Evolutionary conservation across 179 eudicot species (phyloP).

Genomic region (Beta macrorhiza): DNA sequence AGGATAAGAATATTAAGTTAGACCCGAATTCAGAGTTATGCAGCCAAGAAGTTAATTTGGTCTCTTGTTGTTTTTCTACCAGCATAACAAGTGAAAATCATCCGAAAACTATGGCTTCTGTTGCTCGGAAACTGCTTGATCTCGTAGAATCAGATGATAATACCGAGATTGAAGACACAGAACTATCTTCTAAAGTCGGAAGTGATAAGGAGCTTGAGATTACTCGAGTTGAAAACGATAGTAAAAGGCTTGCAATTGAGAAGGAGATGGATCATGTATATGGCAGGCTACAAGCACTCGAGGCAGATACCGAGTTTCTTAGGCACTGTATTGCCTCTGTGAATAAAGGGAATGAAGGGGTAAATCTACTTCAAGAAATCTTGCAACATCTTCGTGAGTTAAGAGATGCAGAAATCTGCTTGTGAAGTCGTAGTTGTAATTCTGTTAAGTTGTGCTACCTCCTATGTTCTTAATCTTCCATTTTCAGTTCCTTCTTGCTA

Average conservation of each 20-base stretch:
- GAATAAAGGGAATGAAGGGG: constrained; percentile 37
- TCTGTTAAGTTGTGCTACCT: too few species aligned
- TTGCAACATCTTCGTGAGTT: constrained; percentile 36
- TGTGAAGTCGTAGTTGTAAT: background rate
- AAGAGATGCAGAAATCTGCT: constrained; percentile 40
- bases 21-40: constrained; percentile 31
- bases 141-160: constrained; percentile 46
- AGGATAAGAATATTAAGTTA: constrained; percentile 22
- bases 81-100: constrained; percentile 23
- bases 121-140: constrained; percentile 46
- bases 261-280: constrained; percentile 43
- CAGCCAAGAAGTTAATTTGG: constrained; percentile 30
- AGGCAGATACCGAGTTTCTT: constrained; percentile 41
- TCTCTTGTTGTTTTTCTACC: constrained; percentile 10
- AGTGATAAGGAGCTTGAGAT: constrained; percentile 15
- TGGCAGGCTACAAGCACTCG: constrained; percentile 36
- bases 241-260: constrained; percentile 29
- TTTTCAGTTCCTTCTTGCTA: too few species aligned
- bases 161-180: constrained; percentile 20
- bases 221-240: constrained; percentile 7
- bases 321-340: constrained; percentile 41
- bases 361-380: constrained; percentile 32
- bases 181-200: background rate
- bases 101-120: constrained; percentile 33
- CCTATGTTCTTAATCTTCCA: too few species aligned